These are phyloP conservation scores for Cladosporium sp. DNA, from an alignment of 2,329 filamentous ascomycete species.

Conservation along the genomic window DNA sequence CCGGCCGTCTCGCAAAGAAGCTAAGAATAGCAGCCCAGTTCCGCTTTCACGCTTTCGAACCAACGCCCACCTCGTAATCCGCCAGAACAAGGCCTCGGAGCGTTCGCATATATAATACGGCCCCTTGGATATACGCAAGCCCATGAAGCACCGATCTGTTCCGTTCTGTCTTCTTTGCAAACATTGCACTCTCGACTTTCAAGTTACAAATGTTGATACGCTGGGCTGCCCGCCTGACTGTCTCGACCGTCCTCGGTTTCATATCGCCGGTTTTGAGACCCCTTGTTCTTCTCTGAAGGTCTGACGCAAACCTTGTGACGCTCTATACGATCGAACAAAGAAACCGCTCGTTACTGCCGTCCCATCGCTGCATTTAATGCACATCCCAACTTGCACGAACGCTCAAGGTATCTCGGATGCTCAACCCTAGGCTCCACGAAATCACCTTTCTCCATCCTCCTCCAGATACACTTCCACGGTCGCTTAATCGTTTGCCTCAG, in stretches of 20 bases:
- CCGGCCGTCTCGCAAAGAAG: conserved; percentile 7
- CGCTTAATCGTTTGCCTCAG: conserved; percentile 13
- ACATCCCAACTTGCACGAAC: not conserved
- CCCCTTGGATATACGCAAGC: not conserved
- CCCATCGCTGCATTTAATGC: not conserved
- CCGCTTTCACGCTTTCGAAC: not conserved
- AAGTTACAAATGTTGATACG: not conserved
- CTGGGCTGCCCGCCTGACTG: not conserved
- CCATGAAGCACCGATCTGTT: not conserved
- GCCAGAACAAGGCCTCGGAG: not conserved
- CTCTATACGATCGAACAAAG: conserved; percentile 1
- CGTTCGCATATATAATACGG: not conserved
- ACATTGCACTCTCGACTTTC: not conserved
- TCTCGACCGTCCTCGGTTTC: not conserved
- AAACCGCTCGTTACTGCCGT: not conserved
- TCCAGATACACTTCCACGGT: not conserved
- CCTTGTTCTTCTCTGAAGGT: conserved; percentile 42
- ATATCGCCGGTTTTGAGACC: conserved; percentile 7
- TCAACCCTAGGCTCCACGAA: not conserved
- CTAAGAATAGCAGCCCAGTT: not conserved
- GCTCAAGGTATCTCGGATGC: not conserved
- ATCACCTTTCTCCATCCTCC: not conserved
- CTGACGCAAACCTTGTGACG: conserved; percentile 40
- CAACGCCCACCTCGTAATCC: not conserved
- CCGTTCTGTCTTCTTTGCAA: not conserved